Evolutionary conservation across 73 alveolate species (phyloP).

Genomic region (Paramecium octaurelia): DNA sequence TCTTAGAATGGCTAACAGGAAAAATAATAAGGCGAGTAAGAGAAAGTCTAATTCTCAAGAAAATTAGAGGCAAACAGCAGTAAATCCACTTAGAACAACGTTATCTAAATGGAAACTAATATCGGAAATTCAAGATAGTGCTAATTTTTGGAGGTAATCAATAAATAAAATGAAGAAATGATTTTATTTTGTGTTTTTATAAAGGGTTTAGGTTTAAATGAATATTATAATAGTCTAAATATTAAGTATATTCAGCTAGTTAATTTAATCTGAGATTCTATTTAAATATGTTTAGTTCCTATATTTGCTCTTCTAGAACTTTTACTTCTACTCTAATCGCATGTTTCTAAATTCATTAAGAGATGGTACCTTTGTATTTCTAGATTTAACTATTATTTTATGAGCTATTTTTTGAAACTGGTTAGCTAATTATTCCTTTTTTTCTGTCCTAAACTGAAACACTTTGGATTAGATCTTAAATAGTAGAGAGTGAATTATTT

Average conservation of each 20-base stretch:
- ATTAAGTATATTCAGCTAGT: background rate
- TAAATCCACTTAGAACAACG: background rate
- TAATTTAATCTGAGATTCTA: background rate
- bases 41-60: background rate
- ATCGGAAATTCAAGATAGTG: background rate
- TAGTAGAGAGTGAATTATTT: constrained; percentile 8
- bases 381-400: background rate
- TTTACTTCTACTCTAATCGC: background rate
- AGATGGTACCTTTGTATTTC: background rate
- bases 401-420: constrained; percentile 19
- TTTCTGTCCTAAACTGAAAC: constrained; percentile 2
- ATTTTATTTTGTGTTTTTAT: background rate
- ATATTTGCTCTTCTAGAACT: constrained; percentile 12
- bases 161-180: background rate
- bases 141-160: background rate
- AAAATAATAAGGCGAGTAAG: background rate
- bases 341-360: background rate
- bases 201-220: background rate
- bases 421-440: background rate
- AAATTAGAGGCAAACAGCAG: background rate
- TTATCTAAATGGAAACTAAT: background rate
- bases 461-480: background rate
- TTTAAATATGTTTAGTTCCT: background rate
- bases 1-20: background rate
- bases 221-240: background rate